phyloP scores from a whole-genome alignment of 257 asterid species.

The Forsythia suspensa region DNA sequence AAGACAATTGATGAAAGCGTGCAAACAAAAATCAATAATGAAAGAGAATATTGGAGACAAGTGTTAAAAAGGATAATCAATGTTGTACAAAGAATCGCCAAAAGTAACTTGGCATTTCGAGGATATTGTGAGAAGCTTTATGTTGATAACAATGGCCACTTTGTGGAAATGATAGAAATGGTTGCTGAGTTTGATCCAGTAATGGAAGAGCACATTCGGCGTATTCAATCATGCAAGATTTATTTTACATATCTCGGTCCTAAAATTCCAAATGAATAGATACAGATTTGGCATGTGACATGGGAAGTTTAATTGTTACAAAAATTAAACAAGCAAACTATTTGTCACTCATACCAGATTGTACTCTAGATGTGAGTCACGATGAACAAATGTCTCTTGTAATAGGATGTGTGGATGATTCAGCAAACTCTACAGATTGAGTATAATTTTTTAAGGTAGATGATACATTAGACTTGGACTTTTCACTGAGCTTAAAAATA shows the following conservation, averaged over 20 bases:
- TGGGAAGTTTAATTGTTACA: too few species aligned
- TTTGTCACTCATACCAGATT: background rate
- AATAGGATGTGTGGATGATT: background rate
- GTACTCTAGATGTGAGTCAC: background rate
- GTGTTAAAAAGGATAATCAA: background rate
- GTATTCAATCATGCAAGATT: background rate
- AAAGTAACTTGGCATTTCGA: background rate
- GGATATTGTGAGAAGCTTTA: too few species aligned
- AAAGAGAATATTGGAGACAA: background rate
- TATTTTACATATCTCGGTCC: background rate
- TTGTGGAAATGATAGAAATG: background rate
- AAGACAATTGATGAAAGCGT: background rate
- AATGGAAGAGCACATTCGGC: background rate
- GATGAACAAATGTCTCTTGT: background rate
- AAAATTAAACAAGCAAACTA: background rate
- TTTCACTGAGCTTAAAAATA: background rate
- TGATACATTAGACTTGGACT: background rate
- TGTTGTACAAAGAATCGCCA: background rate
- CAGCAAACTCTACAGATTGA: too few species aligned
- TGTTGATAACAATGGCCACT: too few species aligned
- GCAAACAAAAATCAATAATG: too few species aligned
- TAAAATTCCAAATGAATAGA: too few species aligned
- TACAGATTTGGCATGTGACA: too few species aligned
- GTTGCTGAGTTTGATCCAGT: background rate
- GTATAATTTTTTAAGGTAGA: background rate